Conservation (phyloP, 352 stramenopile genomes). For the Phytophthora macrochlamydospora region DNA sequence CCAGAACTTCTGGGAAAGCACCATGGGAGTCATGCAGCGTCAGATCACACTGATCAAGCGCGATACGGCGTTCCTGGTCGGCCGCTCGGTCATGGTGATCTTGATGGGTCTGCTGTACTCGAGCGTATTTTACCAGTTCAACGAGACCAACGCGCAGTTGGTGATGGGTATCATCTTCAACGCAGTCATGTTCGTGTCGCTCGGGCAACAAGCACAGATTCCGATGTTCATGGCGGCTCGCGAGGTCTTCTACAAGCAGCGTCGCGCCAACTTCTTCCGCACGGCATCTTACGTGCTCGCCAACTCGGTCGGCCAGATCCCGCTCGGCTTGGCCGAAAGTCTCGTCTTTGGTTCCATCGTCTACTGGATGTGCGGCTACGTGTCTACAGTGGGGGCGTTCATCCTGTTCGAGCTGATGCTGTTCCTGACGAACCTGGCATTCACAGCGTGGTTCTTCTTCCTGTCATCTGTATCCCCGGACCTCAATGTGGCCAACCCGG, state of each 20-base stretch:
- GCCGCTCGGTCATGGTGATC: conserved; percentile 26
- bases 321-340: conserved; percentile 44
- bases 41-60: conserved; percentile 21
- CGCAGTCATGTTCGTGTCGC: conserved; percentile 59
- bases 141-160: conserved; percentile 17
- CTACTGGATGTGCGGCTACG: not conserved
- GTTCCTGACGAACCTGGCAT: conserved; percentile 28
- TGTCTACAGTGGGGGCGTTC: not conserved
- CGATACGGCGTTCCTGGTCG: conserved; percentile 31
- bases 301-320: conserved; percentile 19
- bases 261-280: too few relatives aligned
- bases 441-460: conserved; percentile 1
- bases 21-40: conserved; percentile 11
- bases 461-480: not conserved
- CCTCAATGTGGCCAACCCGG: not conserved
- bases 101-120: conserved; percentile 35
- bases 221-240: not conserved
- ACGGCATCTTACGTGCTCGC: too few relatives aligned
- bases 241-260: not conserved
- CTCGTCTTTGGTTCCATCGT: conserved; percentile 46
- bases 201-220: not conserved
- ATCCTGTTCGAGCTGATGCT: conserved; percentile 20
- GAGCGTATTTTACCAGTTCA: conserved; percentile 8
- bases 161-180: conserved; percentile 74
- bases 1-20: conserved; percentile 1